Evolutionary conservation across 2,329 filamentous ascomycete species (phyloP), one percentile per base, ranked within the genome.

Genomic region (Cercospora sp.): DNA sequence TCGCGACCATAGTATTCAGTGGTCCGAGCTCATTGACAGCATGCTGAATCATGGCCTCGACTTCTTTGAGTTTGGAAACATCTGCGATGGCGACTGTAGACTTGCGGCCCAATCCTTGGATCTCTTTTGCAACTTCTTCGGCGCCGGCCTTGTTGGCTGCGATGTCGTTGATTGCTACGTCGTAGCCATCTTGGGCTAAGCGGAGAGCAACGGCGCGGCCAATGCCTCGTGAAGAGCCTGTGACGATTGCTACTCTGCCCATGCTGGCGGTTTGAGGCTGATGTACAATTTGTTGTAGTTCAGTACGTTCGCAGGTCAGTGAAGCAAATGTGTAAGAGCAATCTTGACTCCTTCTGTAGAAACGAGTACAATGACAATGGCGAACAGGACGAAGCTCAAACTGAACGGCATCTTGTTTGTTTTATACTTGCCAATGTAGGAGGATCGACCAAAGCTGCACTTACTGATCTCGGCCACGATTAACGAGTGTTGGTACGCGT

Each of bases 131-230:
- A 0, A 83, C 77, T 23, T 84, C 81, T 62, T 88, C 83, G 68
- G 86, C 85, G 1, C 80, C 83, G 3, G 81, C 71, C 61, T 83
- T 77, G 70, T 89, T 87, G 13, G 83, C 80, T 30, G 80, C 70
- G 16, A 90, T 79, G 71, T 91, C 89, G 75, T 90, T 90, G 70
- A 91, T 80, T 73, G 87, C 89, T 60, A 91, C 81, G 71, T 87
- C 83, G 78, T 90, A 91, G 64, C 89, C 89, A 69, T 91, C 89
- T 23, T 82, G 79, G 5, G 88, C 88, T 16, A 91, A 82, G 2
- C 89, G 86, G 7, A 89, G 79, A 18, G 88, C 89, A 63, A 90
- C 88, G 20, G 87, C 83, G 72, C 86, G 87, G 58, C 88, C 88
- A 70, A 80, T 80, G 64, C 78, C 78, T n/a, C 78, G 71, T 16